A percentile compares a stretch with the other conserved stretches of the same genome.
Conservation (phyloP, 257 asterid species). For the Nicotiana benthamiana region DNA sequence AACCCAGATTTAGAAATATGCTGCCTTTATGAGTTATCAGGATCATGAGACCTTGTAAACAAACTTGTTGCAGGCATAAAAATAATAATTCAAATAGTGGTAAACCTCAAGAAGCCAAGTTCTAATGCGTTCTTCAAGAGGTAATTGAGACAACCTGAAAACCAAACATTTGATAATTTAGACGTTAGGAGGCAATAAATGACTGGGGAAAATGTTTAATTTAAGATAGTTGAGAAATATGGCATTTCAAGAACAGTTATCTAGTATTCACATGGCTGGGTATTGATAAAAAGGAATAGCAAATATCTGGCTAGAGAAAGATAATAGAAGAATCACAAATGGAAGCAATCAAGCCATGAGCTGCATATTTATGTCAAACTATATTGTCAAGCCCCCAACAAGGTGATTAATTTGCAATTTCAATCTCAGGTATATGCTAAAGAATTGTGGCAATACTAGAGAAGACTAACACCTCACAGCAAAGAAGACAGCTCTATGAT, state of each 20-base stretch:
- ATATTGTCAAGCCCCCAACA: neutral
- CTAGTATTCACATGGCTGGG: neutral
- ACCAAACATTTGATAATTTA: slow-evolving; percentile 13
- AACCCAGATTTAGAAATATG: slow-evolving; percentile 17
- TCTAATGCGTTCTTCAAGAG: slow-evolving; percentile 61
- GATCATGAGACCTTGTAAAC: neutral
- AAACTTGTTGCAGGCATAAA: neutral
- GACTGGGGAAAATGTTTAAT: neutral
- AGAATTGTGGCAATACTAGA: neutral
- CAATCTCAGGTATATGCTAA: neutral
- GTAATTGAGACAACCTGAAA: slow-evolving; percentile 59
- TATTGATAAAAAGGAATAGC: neutral
- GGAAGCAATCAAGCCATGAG: neutral
- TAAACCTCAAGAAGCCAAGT: slow-evolving; percentile 63
- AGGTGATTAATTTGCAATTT: neutral
- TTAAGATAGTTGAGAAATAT: neutral
- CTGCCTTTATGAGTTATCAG: neutral
- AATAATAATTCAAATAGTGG: neutral
- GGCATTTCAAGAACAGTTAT: neutral
- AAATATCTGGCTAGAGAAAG: neutral
- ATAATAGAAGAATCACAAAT: neutral
- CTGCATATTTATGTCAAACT: neutral
- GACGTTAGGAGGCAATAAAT: neutral
- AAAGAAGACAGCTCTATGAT: neutral
- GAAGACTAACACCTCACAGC: neutral